Conservation (phyloP, 129 eudicot species). For the Ambrosia trifida region DNA sequence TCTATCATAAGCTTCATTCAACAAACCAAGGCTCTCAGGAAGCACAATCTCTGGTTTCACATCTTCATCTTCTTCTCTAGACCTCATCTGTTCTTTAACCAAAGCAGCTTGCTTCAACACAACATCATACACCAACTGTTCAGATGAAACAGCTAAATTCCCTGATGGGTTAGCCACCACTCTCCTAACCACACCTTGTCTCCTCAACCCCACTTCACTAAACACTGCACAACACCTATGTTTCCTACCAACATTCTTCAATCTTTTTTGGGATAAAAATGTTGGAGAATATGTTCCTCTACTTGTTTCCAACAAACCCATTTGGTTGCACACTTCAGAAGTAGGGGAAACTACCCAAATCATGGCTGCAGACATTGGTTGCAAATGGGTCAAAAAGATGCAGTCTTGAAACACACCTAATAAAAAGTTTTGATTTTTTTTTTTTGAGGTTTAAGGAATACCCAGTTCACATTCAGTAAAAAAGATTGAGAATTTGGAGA, state of each 20-base stretch:
- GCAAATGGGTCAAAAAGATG: background rate
- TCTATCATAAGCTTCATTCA: slow-evolving; percentile 92
- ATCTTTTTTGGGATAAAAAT: background rate
- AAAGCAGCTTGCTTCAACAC: slow-evolving; percentile 95
- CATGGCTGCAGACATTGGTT: slow-evolving; percentile 69
- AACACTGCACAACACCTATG: slow-evolving; percentile 36
- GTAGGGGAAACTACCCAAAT: slow-evolving; percentile 70
- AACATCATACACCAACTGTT: slow-evolving; percentile 66
- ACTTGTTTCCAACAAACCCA: slow-evolving; percentile 46
- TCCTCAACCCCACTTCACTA: slow-evolving; percentile 33
- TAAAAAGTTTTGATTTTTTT: slow-evolving; percentile 12
- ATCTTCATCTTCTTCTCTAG: slow-evolving; percentile 45
- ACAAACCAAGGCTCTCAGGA: slow-evolving; percentile 70
- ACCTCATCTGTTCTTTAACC: slow-evolving; percentile 57
- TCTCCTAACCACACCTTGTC: slow-evolving; percentile 37
- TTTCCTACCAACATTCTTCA: slow-evolving; percentile 44
- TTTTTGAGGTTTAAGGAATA: slow-evolving; percentile 17
- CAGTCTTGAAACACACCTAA: slow-evolving; percentile 17
- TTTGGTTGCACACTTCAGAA: slow-evolving; percentile 52
- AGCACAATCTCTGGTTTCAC: slow-evolving; percentile 82
- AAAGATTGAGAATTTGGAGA: slow-evolving; percentile 1
- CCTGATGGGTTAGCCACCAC: slow-evolving; percentile 75
- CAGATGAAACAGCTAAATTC: slow-evolving; percentile 69
- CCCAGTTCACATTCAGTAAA: slow-evolving; percentile 36
- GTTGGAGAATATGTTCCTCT: slow-evolving; percentile 41